These are phyloP conservation scores for Lotus japonicus DNA, from an alignment of 306 rosid genomes.

Conservation along the genomic window DNA sequence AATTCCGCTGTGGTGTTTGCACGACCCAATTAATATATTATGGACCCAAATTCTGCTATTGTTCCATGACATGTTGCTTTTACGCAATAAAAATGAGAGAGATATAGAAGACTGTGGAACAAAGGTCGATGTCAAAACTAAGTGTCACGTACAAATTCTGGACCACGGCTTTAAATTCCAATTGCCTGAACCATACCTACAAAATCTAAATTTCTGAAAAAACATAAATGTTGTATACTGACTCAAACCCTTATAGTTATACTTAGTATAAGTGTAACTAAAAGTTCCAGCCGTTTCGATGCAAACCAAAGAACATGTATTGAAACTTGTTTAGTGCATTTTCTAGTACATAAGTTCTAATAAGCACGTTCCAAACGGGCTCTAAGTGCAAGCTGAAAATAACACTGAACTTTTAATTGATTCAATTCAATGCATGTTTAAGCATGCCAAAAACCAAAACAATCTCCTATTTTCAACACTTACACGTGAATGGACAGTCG, in stretches of 20 bases:
- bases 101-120: neutral
- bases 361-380: no score
- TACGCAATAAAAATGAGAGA: neutral
- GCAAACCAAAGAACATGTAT: no score
- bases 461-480: neutral
- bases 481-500: neutral
- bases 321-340: no score
- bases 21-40: neutral
- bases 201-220: neutral
- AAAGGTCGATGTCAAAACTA: neutral
- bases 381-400: no score
- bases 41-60: neutral
- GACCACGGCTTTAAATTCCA: neutral
- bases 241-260: no score
- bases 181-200: neutral
- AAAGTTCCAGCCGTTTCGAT: no score
- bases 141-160: neutral
- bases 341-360: no score
- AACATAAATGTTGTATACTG: neutral
- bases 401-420: neutral
- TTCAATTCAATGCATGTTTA: neutral
- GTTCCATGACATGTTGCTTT: neutral
- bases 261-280: no score
- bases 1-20: neutral
- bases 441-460: neutral